Conservation (phyloP, 805 yeast genomes). For the Wickerhamomyces chambardii region DNA sequence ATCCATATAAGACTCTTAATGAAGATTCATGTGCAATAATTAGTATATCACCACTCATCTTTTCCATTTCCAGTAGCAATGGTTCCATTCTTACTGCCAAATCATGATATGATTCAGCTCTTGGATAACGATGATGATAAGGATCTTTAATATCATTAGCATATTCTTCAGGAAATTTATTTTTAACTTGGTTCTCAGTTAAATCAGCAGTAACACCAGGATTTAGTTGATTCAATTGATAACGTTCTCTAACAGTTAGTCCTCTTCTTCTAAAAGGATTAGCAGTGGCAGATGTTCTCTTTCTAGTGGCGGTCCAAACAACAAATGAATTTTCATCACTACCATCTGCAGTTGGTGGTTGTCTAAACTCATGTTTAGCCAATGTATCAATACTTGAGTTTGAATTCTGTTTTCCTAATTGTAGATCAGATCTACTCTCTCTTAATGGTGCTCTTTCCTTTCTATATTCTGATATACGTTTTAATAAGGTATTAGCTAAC, state of each 20-base stretch:
- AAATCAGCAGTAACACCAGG: conserved; percentile 83
- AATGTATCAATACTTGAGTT: conserved; percentile 9
- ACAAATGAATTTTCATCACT: conserved; percentile 53
- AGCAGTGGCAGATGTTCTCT: conserved; percentile 77
- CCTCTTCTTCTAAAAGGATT: conserved; percentile 54
- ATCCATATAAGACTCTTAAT: conserved; percentile 84
- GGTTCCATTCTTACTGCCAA: conserved; percentile 93
- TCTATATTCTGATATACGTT: conserved; percentile 20
- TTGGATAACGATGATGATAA: conserved; percentile 84
- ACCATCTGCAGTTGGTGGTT: conserved; percentile 42
- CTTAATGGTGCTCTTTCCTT: conserved; percentile 6
- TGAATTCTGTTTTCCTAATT: conserved; percentile 2
- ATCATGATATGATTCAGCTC: conserved; percentile 95
- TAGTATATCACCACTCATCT: conserved; percentile 79
- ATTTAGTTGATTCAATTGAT: conserved; percentile 79
- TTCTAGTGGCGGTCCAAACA: conserved; percentile 94
- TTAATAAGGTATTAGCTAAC: conserved; percentile 47
- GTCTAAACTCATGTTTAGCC: conserved; percentile 20
- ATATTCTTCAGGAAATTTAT: conserved; percentile 61
- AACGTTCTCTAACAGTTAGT: conserved; percentile 61
- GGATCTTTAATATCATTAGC: conserved; percentile 65
- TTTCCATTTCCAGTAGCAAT: conserved; percentile 84
- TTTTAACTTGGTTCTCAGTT: conserved; percentile 47
- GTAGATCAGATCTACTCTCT: conserved; percentile 3
- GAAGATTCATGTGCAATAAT: conserved; percentile 93